phyloP scores from a whole-genome alignment of 1,284 basidiomycete genomes.

The Cerrena zonata region DNA sequence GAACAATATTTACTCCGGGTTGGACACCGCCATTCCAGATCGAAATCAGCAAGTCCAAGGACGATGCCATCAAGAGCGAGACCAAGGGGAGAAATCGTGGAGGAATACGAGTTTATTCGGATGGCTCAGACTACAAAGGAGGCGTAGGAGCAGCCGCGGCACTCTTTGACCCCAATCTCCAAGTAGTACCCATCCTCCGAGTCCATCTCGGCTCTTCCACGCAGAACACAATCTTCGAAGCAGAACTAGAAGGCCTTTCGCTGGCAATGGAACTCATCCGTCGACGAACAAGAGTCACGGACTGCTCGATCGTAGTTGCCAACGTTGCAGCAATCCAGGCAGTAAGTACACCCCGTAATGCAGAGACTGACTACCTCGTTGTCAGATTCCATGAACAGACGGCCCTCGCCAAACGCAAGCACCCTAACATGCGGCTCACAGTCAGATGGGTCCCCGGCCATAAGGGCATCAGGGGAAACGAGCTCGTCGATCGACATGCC shows the following conservation, averaged over 20 bases:
- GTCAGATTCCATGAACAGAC: conserved; percentile 13
- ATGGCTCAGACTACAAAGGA: conserved; percentile 13
- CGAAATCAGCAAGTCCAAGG: conserved; percentile 6
- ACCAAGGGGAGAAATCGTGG: not conserved
- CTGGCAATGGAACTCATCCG: conserved; percentile 1
- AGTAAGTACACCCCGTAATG: conserved; percentile 1
- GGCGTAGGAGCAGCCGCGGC: conserved; percentile 6
- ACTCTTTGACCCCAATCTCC: not conserved
- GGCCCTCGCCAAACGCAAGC: not conserved
- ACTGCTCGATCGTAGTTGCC: conserved; percentile 10
- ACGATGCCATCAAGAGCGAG: conserved; percentile 10
- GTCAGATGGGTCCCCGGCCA: conserved; percentile 16
- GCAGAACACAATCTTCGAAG: not conserved
- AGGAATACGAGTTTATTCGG: conserved; percentile 13
- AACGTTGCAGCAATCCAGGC: conserved; percentile 18
- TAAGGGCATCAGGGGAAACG: conserved; percentile 14
- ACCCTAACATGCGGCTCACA: conserved; percentile 1
- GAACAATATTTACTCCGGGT: too few species aligned
- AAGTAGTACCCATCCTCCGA: too few species aligned
- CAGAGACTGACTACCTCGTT: conserved; percentile 16
- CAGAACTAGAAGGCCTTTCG: conserved; percentile 3
- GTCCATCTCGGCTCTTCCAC: not conserved
- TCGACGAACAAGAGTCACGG: not conserved
- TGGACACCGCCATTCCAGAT: conserved; percentile 7
- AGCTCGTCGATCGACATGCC: conserved; percentile 13